Evolutionary conservation across 805 yeast genomes (phyloP).

Genomic region (Hanseniaspora meyeri): DNA sequence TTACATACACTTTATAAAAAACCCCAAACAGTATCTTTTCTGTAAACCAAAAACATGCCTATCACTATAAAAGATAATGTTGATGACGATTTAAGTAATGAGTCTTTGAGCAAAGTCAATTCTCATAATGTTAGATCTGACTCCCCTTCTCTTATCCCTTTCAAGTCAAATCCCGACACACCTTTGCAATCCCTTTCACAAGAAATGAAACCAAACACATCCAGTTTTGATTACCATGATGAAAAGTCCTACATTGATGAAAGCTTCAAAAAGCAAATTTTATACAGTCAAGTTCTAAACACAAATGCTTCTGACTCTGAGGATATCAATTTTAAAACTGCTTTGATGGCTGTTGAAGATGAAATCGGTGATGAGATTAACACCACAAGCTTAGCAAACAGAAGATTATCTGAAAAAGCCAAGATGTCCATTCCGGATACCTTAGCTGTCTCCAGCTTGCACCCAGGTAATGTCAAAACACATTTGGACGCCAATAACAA

Average conservation of each 20-base stretch:
- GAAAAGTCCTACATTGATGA: conserved; percentile 24
- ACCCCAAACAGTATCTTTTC: too few relatives aligned
- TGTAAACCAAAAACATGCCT: neutral
- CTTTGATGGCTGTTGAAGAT: conserved; percentile 12
- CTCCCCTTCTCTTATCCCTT: neutral
- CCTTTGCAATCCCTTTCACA: neutral
- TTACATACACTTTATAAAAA: too few relatives aligned
- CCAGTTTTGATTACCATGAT: conserved; percentile 27
- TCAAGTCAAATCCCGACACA: conserved; percentile 2
- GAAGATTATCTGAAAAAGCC: conserved; percentile 13
- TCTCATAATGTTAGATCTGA: neutral
- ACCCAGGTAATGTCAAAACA: conserved; percentile 8
- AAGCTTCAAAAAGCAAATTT: conserved; percentile 23
- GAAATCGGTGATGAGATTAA: conserved; percentile 4
- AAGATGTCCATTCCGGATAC: conserved; percentile 12
- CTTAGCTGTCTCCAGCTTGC: neutral
- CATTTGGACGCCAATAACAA: conserved; percentile 8
- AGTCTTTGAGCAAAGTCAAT: conserved; percentile 5
- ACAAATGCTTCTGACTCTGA: neutral
- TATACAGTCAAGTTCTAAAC: conserved; percentile 17
- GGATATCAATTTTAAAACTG: neutral
- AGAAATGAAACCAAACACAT: conserved; percentile 7
- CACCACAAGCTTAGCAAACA: neutral
- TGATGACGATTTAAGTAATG: conserved; percentile 9
- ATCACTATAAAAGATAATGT: neutral